Evolutionary conservation across 441 rosid species (phyloP).

Genomic region (Dalechampia spathulata): DNA sequence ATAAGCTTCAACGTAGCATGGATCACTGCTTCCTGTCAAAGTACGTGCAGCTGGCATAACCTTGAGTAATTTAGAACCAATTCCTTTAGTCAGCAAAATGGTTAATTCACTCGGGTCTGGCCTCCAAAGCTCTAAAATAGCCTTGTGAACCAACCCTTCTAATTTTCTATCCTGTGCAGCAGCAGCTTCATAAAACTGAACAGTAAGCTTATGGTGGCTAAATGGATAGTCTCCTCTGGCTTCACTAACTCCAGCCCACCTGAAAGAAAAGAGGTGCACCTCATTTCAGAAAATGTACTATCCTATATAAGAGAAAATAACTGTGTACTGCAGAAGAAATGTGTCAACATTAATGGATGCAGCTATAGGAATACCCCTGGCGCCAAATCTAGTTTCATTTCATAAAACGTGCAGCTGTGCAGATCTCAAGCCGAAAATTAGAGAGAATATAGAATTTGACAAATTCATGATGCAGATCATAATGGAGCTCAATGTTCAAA

Average conservation of each 20-base stretch:
- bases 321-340: not conserved
- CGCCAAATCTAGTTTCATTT: no score
- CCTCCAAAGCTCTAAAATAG: conserved; percentile 98
- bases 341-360: not conserved
- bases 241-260: conserved; percentile 99
- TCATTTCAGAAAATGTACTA: conserved; percentile 2
- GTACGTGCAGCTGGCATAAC: conserved; percentile 76
- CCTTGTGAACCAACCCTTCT: conserved; percentile 95
- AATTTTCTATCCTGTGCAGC: conserved; percentile 98
- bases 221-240: conserved; percentile 99
- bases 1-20: conserved; percentile 94
- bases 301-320: not conserved
- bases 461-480: no score
- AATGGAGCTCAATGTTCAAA: no score
- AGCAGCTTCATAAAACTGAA: conserved; percentile 95
- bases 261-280: conserved; percentile 25
- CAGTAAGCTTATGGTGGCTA: conserved; percentile 97
- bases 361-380: no score
- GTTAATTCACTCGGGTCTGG: conserved; percentile 93
- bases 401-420: not conserved
- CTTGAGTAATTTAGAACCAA: conserved; percentile 68
- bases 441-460: no score
- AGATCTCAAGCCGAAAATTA: not conserved
- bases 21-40: conserved; percentile 95
- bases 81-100: conserved; percentile 70